phyloP scores from a whole-genome alignment of 2,329 filamentous ascomycete species.

The Sclerotinia nivalis region DNA sequence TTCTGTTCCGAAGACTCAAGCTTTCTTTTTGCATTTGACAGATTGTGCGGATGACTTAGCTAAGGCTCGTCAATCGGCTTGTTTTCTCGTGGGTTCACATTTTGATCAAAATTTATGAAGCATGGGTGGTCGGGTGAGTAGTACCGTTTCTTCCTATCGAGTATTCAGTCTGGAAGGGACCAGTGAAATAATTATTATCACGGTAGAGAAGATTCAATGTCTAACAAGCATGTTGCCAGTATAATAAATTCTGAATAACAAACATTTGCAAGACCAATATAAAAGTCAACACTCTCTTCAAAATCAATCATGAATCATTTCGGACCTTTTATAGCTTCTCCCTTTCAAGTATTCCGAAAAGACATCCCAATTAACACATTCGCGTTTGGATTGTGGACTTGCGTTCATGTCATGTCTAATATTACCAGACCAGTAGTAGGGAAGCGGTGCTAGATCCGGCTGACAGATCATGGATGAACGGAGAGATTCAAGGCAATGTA shows the following conservation, averaged over 20 bases:
- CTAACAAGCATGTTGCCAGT: background rate
- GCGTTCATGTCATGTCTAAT: constrained; percentile 14
- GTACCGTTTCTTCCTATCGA: background rate
- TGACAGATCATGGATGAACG: constrained; percentile 23
- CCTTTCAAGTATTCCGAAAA: constrained; percentile 19
- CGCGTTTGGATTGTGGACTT: constrained; percentile 15
- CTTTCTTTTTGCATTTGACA: background rate
- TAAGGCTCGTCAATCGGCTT: constrained; percentile 3
- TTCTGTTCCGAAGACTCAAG: background rate
- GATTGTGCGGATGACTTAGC: background rate
- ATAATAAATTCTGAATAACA: background rate
- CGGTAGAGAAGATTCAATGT: background rate
- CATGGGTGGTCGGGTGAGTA: background rate
- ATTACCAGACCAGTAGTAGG: constrained; percentile 22
- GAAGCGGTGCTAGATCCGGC: constrained; percentile 19
- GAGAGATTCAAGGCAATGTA: constrained; percentile 21
- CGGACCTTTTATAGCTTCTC: constrained; percentile 10
- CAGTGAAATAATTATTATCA: background rate
- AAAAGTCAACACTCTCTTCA: background rate
- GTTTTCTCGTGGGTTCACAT: background rate
- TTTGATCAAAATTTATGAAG: background rate
- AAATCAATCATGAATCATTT: constrained; percentile 17
- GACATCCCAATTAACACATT: constrained; percentile 17
- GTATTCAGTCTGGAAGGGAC: background rate
- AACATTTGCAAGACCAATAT: background rate